Evolutionary conservation across 2,329 filamentous ascomycete genomes (phyloP), one percentile per base, ranked within the genome.

Genomic region (Apiospora marii): DNA sequence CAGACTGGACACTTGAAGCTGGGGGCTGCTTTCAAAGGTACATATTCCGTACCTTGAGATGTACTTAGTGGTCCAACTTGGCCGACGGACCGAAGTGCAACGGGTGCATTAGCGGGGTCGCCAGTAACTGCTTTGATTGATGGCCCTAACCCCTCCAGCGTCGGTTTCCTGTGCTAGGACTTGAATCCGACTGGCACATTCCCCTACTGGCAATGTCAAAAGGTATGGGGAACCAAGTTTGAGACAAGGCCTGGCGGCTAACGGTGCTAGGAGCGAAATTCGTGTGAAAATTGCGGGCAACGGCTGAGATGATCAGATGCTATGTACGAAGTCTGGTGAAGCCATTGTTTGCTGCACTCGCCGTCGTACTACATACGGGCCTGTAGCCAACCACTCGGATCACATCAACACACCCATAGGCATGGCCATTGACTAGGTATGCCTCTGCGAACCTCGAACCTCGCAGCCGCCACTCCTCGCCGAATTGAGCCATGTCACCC

Each of bases 21-120:
- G 49, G 49, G 49, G 49, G 49, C 49, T 53, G 49, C 14, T 53
- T 27, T 34, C 27, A n/a, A 22, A 41, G 37, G 37, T 41, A n/a
- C n/a, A n/a, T n/a, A n/a, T n/a, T n/a, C n/a, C n/a, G n/a, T n/a
- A 41, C 37, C 37, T 41, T 41, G 1, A 8, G 10, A 10, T 41
- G 8, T 41, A 41, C 7, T 10, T 19, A 30, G 53, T 37, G 34
- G 34, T 64, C 58, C 58, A 64, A 64, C 67, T 46, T 68, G 67
- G 67, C 67, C 41, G 44, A 48, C 67, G 67, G 67, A 68, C 67
- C 67, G 67, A 68, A 68, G 44, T 44, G 27, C 43, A 48, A 68
- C 44, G 67, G 67, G 27, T 68, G 67, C 67, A 68, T 68, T 68
- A 68, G 67, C 67, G 67, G 67, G 67, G 67, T 48, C 44, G 41